phyloP scores from a whole-genome alignment of 495 filamentous ascomycete genomes.

The Penicillium paradoxum region DNA sequence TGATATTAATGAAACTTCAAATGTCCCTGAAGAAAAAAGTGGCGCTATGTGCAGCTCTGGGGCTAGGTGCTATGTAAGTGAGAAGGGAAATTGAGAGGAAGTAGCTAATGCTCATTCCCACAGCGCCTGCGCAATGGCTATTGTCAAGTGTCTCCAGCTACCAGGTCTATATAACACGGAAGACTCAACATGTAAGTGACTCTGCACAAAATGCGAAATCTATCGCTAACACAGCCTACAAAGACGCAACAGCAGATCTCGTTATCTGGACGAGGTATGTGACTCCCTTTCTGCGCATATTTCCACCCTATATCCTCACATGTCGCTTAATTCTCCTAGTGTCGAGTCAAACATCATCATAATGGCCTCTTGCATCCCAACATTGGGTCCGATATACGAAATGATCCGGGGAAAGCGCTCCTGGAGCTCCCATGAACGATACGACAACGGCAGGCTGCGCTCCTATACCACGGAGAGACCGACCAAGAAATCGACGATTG shows the following conservation, averaged over 20 bases:
- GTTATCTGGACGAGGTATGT: conserved; percentile 44
- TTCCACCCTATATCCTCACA: neutral
- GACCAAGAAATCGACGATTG: neutral
- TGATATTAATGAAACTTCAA: conserved; percentile 41
- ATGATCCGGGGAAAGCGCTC: conserved; percentile 19
- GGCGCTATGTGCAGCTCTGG: conserved; percentile 37
- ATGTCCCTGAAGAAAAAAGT: conserved; percentile 45
- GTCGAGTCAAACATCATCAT: conserved; percentile 46
- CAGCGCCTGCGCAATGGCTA: conserved; percentile 21
- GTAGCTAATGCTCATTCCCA: neutral
- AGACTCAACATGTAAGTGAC: conserved; percentile 42
- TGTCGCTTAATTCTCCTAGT: conserved; percentile 14
- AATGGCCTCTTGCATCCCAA: conserved; percentile 46
- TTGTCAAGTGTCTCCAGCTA: conserved; percentile 41
- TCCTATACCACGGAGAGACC: neutral
- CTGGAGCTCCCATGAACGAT: conserved; percentile 6
- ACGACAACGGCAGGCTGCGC: neutral
- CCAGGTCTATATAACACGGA: conserved; percentile 23
- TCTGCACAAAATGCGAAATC: neutral
- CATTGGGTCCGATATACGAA: conserved; percentile 41
- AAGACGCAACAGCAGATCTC: conserved; percentile 30
- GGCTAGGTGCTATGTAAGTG: conserved; percentile 33
- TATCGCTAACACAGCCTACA: neutral
- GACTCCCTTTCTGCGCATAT: no score
- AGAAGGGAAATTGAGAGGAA: neutral